Base-by-base conservation (phyloP, 768 basidiomycete genomes). In the Albatrellus ellisii region DNA sequence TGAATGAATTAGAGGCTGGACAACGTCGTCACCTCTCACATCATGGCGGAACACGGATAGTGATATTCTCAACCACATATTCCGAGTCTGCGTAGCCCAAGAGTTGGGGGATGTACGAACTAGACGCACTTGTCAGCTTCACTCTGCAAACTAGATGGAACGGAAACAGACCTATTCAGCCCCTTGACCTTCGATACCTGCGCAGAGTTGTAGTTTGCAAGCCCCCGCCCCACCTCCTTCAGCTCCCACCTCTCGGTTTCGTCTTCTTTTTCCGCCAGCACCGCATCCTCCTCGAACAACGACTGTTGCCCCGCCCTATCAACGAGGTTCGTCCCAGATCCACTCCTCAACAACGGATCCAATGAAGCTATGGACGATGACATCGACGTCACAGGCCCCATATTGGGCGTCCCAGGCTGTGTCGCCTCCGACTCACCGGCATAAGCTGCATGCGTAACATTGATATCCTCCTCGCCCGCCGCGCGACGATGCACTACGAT, bases 81-180 rank as follows among this genome's bases (percentile, higher is more conserved):
- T 98, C 95, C 21, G 88, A 85, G 56, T 99, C 95, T 11, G 85
- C 86, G 59, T 99, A 98, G 2, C 91, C 94, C 36, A 99, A 60
- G 5, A 91, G 53, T 45, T 78, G 73, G 7, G 80, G 65, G 28
- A 99, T 76, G 39, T 84, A 71, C 1, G 87, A 79, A 50, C 94
- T 98, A 22, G 39, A 43, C 25, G 51, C 41, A 51, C 46, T 49
- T 45, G 43, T 42, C 42, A 42, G 43, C 44, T 40, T 18, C 34
- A 34, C 14, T 26, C 12, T 29, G 8, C 7, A n/a, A 3, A 20
- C n/a, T 31, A 4, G 6, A 7, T 27, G 32, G 14, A n/a, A 21
- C 15, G 4, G 17, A 31, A 4, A 39, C 36, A 31, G 51, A 91
- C 92, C 92, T 97, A 59, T 91, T 87, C 51, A 88, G 54, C 0